Conservation (phyloP, 2,329 filamentous ascomycete species). For the Arthroderma uncinatum region DNA sequence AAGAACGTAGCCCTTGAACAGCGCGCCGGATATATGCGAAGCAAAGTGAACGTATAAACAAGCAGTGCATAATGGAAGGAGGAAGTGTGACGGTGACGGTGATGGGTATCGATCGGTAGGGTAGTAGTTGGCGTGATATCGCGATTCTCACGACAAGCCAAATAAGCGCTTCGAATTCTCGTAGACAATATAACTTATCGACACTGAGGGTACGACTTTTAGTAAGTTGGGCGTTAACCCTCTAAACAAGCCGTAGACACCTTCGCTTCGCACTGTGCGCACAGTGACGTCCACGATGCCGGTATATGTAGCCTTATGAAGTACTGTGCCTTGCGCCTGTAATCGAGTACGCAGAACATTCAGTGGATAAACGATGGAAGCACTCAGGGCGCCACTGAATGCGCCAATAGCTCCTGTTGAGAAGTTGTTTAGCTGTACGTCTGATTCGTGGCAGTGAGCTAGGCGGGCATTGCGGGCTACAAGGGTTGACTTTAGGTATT, state of each 20-base stretch:
- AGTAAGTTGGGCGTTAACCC: slow-evolving; percentile 88
- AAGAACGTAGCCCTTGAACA: neutral
- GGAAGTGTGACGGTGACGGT: neutral
- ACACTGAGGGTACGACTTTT: slow-evolving; percentile 91
- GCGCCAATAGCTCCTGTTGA: slow-evolving; percentile 81
- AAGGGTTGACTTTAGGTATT: slow-evolving; percentile 72
- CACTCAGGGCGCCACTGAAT: slow-evolving; percentile 80
- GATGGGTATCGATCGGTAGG: neutral
- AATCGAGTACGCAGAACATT: slow-evolving; percentile 85
- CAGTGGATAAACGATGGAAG: slow-evolving; percentile 86
- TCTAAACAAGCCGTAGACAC: slow-evolving; percentile 78
- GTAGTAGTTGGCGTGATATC: neutral
- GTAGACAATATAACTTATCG: slow-evolving; percentile 89
- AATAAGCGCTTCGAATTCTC: slow-evolving; percentile 75
- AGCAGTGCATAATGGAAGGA: neutral
- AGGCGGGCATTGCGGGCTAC: slow-evolving; percentile 58
- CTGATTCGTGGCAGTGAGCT: slow-evolving; percentile 66
- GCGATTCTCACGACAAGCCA: slow-evolving; percentile 32
- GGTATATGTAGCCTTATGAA: slow-evolving; percentile 81
- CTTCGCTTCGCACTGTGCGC: slow-evolving; percentile 74
- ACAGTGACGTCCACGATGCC: slow-evolving; percentile 81
- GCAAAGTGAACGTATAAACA: neutral
- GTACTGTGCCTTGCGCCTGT: slow-evolving; percentile 87
- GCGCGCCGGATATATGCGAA: slow-evolving; percentile 4
- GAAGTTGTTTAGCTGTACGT: slow-evolving; percentile 68